Base-by-base conservation (phyloP, 306 rosid species). In the Hippophae rhamnoides region DNA sequence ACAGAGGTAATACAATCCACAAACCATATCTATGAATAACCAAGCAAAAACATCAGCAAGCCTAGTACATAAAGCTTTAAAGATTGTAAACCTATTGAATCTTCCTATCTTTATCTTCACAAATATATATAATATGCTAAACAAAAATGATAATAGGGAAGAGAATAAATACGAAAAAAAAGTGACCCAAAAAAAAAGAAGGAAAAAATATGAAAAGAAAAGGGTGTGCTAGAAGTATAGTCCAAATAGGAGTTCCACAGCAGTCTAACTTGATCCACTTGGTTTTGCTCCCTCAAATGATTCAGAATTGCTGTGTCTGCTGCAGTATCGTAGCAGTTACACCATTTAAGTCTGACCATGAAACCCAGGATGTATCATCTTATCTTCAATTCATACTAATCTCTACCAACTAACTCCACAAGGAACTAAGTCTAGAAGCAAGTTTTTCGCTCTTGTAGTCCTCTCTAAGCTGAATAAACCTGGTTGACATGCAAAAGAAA, bases 391-490 rank as follows among this genome's bases (percentile, higher is more conserved):
- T 42, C 52, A 47, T 50, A 40, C 23, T 55, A 57, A 46, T 64
- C 67, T 88, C 76, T 81, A 68, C 68, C 58, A 26, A 66, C 78
- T 82, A 75, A 59, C 85, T 70, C 93, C 88, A 92, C 79, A 88
- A 69, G 68, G 99, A 92, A 77, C 90, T 84, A 48, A 92, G 80
- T 68, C 74, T 86, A 57, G 95, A 61, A 49, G 90, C 99, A 58
- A 88, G 95, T 74, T 88, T 92, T 71, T 96, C 99, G 65, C 96
- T 89, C 77, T 88, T 88, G 81, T 84, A 92, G 72, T 92, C 99
- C 18, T 92, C 99, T 72, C 96, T 79, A 54, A 92, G 96, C 79
- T 82, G 94, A 80, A 92, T 82, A 75, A 92, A 88, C 79, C 96
- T 88, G 73, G 72, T 61, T 41, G 12, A 58, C 47, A 79, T 18